Conservation (phyloP, 371 early-diverging fungal species). For the Zancudomyces culisetae region DNA sequence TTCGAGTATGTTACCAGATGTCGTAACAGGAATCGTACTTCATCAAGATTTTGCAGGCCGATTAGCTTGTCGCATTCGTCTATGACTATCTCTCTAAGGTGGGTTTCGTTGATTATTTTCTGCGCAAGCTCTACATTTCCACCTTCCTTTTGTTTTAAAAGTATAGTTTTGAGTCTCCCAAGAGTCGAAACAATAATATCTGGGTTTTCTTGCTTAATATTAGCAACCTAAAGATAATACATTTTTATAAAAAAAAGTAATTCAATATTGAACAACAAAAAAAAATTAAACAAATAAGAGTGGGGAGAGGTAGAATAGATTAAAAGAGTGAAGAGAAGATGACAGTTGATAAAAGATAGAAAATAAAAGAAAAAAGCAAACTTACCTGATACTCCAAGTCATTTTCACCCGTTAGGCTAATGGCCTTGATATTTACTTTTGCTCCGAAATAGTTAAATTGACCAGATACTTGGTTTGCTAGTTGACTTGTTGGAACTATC, state of each 20-base stretch:
- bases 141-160: background rate
- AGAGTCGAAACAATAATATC: conserved; percentile 7
- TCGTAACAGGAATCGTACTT: background rate
- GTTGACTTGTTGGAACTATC: conserved; percentile 97
- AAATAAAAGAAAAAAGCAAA: background rate
- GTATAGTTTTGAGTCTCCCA: conserved; percentile 1
- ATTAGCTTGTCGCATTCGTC: conserved; percentile 7
- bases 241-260: too few species aligned
- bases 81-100: background rate
- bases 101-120: conserved; percentile 2
- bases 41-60: conserved; percentile 1
- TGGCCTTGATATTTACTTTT: background rate
- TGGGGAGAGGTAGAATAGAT: too few species aligned
- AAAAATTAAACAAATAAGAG: too few species aligned
- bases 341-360: too few species aligned
- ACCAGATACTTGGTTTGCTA: conserved; percentile 80
- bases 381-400: background rate
- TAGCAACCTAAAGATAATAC: background rate
- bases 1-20: background rate
- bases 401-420: background rate
- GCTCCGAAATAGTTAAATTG: background rate
- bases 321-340: too few species aligned
- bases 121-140: background rate
- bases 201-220: background rate
- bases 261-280: background rate